Evolutionary conservation across 139 green algal species (phyloP).

Genomic region (Asterochloris erici): DNA sequence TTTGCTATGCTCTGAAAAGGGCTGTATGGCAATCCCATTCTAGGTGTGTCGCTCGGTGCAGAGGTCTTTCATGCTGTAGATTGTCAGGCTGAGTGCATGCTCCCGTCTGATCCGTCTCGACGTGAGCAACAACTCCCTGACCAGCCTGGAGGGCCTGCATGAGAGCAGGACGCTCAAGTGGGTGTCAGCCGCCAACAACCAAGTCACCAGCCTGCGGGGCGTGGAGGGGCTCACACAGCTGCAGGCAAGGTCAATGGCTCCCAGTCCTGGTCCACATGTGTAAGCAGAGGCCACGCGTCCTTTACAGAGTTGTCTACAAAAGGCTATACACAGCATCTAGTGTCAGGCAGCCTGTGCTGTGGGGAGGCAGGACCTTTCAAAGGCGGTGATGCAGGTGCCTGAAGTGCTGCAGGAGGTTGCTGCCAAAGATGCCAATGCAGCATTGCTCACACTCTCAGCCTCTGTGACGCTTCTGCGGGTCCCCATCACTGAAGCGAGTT

Average conservation of each 20-base stretch:
- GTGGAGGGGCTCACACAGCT: slow-evolving; percentile 2
- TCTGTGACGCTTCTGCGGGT: no score
- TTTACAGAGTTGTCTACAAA: neutral
- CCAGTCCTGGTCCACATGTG: neutral
- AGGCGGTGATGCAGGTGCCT: no score
- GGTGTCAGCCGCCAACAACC: slow-evolving; percentile 12
- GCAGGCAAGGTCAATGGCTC: neutral
- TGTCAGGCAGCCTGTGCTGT: no score
- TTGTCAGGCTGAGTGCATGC: slow-evolving; percentile 1
- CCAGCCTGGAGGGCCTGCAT: slow-evolving; percentile 5
- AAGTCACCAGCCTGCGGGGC: neutral
- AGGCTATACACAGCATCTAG: no score
- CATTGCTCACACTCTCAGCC: no score
- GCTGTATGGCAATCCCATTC: no score
- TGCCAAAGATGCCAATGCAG: no score
- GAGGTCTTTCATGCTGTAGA: neutral
- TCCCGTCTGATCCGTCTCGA: slow-evolving; percentile 8
- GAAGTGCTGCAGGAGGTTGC: no score
- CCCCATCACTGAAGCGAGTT: no score
- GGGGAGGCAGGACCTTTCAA: no score
- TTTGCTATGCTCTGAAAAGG: neutral
- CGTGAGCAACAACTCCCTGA: neutral
- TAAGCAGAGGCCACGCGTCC: neutral
- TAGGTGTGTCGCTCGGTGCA: neutral
- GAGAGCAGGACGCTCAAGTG: slow-evolving; percentile 10